Conservation (phyloP, 2,329 filamentous ascomycete genomes). For the Claviceps fusiformis region DNA sequence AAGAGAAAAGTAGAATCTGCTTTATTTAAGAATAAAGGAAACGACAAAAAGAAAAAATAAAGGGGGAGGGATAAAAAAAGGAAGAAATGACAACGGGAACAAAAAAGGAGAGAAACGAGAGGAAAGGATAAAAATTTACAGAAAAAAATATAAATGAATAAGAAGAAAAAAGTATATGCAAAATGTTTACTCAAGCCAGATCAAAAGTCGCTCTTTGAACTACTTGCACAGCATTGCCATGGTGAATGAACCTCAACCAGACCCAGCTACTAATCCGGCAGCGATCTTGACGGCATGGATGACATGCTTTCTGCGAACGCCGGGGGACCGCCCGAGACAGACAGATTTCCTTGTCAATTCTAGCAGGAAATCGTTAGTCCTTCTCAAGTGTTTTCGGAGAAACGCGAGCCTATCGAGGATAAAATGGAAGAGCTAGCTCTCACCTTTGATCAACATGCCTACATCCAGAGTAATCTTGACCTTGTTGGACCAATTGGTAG, state of each 20-base stretch:
- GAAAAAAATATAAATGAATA: not conserved
- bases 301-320: conserved; percentile 25
- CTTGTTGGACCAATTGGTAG: conserved; percentile 12
- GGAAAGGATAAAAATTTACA: not conserved
- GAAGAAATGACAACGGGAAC: not conserved
- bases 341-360: conserved; percentile 23
- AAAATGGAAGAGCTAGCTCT: not conserved
- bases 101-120: not conserved
- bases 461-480: conserved; percentile 23
- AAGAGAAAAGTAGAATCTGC: no score
- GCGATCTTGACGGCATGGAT: conserved; percentile 19
- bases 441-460: conserved; percentile 20
- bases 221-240: not conserved
- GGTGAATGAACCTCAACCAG: not conserved
- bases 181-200: not conserved
- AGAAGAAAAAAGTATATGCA: not conserved
- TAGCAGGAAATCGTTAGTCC: conserved; percentile 8
- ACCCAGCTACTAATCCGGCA: conserved; percentile 7
- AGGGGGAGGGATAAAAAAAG: not conserved
- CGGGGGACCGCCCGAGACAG: conserved; percentile 26
- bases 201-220: not conserved
- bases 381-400: not conserved
- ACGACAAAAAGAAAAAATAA: not conserved
- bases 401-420: not conserved
- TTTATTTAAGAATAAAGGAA: no score